A percentile compares a stretch with the other conserved stretches of the same genome.
These are phyloP conservation scores for Peronosclerospora sorghi DNA, from an alignment of 352 stramenopile genomes.

Conservation along the genomic window DNA sequence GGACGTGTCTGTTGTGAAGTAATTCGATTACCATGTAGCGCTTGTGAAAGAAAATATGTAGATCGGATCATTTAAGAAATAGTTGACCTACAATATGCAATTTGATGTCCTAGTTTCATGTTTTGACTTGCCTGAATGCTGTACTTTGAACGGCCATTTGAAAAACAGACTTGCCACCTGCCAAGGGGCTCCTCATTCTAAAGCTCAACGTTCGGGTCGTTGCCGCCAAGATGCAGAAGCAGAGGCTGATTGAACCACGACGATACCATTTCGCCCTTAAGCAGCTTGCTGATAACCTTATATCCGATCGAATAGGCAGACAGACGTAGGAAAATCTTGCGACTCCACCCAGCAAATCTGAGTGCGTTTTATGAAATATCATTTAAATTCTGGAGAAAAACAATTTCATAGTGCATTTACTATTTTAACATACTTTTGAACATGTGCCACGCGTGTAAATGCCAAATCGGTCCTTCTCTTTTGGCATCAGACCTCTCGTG, in stretches of 20 bases:
- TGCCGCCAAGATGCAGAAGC: slow-evolving; percentile 53
- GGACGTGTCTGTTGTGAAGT: too few species aligned
- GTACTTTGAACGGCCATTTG: too few species aligned
- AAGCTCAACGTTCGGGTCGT: slow-evolving; percentile 81
- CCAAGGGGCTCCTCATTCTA: slow-evolving; percentile 63
- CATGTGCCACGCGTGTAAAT: slow-evolving; percentile 23
- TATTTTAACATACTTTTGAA: too few species aligned
- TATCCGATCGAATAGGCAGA: slow-evolving; percentile 69
- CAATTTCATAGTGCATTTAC: too few species aligned
- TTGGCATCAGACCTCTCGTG: slow-evolving; percentile 84
- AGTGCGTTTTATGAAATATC: slow-evolving; percentile 45
- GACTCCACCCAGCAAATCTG: slow-evolving; percentile 66
- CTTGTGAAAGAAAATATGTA: too few species aligned
- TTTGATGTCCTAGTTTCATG: too few species aligned
- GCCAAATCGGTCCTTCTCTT: slow-evolving; percentile 78
- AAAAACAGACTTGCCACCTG: too few species aligned
- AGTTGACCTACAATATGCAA: too few species aligned
- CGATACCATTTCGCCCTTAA: slow-evolving; percentile 77
- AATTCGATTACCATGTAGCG: too few species aligned
- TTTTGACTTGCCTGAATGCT: too few species aligned
- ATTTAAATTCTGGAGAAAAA: too few species aligned
- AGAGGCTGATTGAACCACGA: slow-evolving; percentile 84
- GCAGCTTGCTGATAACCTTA: slow-evolving; percentile 84
- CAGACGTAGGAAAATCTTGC: slow-evolving; percentile 84
- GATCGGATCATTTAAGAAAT: too few species aligned